phyloP scores from a whole-genome alignment of 2,329 filamentous ascomycete genomes.

The Metarhizium anisopliae region DNA sequence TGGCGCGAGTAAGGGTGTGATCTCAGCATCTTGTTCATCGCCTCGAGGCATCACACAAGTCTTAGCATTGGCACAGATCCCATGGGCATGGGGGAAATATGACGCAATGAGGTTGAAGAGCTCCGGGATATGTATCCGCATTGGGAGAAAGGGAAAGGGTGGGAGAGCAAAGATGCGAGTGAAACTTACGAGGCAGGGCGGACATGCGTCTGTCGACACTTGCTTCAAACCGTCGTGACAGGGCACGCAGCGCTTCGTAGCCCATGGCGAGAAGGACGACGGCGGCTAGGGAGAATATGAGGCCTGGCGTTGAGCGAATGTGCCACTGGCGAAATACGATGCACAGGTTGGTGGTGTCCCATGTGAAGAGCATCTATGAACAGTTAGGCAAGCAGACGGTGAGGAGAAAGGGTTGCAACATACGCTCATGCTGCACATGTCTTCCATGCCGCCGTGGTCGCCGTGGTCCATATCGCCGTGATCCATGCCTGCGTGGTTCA shows the following conservation, averaged over 20 bases:
- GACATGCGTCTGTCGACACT: constrained; percentile 39
- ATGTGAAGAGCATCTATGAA: constrained; percentile 90
- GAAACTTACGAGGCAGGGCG: constrained; percentile 43
- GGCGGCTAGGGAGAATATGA: constrained; percentile 73
- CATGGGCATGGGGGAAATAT: constrained; percentile 1
- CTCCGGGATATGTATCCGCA: not conserved
- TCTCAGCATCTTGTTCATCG: constrained; percentile 48
- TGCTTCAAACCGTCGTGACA: constrained; percentile 68
- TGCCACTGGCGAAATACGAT: constrained; percentile 93
- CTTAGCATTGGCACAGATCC: constrained; percentile 22
- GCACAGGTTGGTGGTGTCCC: constrained; percentile 88
- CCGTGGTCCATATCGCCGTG: constrained; percentile 33
- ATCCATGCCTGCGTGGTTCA: constrained; percentile 22
- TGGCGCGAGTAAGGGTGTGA: constrained; percentile 56
- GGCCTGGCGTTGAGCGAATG: constrained; percentile 61
- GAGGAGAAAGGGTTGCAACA: not conserved
- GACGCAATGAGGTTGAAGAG: constrained; percentile 2
- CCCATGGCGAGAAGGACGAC: constrained; percentile 80
- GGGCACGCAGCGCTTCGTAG: constrained; percentile 80
- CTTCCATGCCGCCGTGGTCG: constrained; percentile 44
- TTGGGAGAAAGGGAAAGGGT: no score
- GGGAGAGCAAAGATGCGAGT: not conserved
- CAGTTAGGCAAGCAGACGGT: not conserved
- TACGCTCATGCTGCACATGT: constrained; percentile 87
- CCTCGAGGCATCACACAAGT: constrained; percentile 12